Evolutionary conservation across 495 filamentous ascomycete species (phyloP), one percentile per base, ranked within the genome.

Genomic region (Penicillium lividum): DNA sequence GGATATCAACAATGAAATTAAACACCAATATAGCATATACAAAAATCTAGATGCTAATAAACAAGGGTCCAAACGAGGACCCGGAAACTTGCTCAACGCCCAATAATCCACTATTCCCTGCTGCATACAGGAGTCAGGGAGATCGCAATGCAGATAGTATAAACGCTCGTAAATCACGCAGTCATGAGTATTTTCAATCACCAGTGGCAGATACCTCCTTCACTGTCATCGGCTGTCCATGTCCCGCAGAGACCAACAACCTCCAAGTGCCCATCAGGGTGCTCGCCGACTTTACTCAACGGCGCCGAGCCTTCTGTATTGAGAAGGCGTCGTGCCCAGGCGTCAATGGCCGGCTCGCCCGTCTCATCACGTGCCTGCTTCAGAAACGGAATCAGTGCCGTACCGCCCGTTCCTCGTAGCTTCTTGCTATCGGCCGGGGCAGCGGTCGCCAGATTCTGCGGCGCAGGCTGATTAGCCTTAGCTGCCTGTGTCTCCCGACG

Each of bases 281-380:
- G 75, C 65, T 92, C 87, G 44, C 84, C 86, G 29, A 86, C 74
- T 74, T 92, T 93, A 9, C 85, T 89, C 38, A 89, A 67, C 6
- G 79, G 58, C 6, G 75, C 77, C 62, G 68, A 74, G 7, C 67
- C 62, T 0, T 77, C 78, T 51, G 82, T 84, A 54, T 82, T 89
- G 69, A 95, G 83, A 55, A 96, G 78, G 29, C 89, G 79, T 61
- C 81, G 79, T 1, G 90, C 88, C 92, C 92, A 96, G 3, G 84
- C 80, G 62, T 93, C 89, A 25, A 97, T 86, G 9, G 92, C 90
- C 8, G 91, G 90, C 71, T 98, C 94, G 42, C 91, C 89, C 0
- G 93, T 98, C 78, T 99, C 94, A 67, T 98, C 93, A 4, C 93
- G 82, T 3, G 93, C 93, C 71, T 98, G 93, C 68, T 96, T 96